Conservation (phyloP, 2,329 filamentous ascomycete species). For the Sordariomycetes sp. region DNA sequence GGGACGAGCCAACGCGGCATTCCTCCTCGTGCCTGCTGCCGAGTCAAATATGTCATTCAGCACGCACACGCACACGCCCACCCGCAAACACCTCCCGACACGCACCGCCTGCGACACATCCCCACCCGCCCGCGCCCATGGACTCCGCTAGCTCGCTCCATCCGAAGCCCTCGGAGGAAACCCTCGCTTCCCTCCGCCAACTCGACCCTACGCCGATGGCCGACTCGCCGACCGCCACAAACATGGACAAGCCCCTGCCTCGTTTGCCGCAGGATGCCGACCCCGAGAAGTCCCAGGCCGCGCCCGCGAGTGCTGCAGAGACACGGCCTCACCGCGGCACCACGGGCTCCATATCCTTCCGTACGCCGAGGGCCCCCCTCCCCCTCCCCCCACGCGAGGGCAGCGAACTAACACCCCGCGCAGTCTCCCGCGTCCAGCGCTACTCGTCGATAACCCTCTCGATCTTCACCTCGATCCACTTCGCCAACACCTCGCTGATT, state of each 20-base stretch:
- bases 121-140: not conserved
- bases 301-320: not conserved
- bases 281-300: not conserved
- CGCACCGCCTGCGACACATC: no score
- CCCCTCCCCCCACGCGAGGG: not conserved
- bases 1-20: no score
- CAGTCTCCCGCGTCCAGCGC: conserved; percentile 68
- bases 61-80: no score
- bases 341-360: not conserved
- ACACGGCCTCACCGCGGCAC: not conserved
- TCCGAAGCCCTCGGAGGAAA: conserved; percentile 9
- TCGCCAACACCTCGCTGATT: conserved; percentile 72
- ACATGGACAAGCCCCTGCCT: not conserved
- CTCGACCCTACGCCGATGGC: conserved; percentile 10
- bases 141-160: conserved; percentile 5
- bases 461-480: conserved; percentile 65
- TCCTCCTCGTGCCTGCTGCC: no score
- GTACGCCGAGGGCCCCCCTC: not conserved
- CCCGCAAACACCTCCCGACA: no score
- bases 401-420: not conserved
- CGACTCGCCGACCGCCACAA: not conserved
- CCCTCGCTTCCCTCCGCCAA: conserved; percentile 11
- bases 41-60: not conserved
- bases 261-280: not conserved
- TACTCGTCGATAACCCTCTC: conserved; percentile 83